These are phyloP conservation scores for Mycogone perniciosa DNA, from an alignment of 2,329 filamentous ascomycete species.

Conservation along the genomic window DNA sequence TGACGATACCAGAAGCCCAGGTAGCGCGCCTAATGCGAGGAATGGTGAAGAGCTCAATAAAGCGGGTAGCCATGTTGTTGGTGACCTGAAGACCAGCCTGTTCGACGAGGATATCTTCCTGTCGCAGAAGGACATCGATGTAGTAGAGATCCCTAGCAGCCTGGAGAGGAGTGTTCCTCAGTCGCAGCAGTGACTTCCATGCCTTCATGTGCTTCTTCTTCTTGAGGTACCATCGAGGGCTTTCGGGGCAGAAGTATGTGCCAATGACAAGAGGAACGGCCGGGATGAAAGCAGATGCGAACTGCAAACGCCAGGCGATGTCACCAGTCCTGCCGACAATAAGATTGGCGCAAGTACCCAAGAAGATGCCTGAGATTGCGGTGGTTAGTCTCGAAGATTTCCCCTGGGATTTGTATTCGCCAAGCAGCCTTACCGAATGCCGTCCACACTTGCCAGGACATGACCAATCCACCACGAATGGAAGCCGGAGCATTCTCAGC, in stretches of 20 bases:
- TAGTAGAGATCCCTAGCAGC: slow-evolving; percentile 58
- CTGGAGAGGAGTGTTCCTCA: slow-evolving; percentile 54
- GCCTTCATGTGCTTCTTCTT: slow-evolving; percentile 50
- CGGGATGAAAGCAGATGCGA: slow-evolving; percentile 60
- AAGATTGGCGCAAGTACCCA: slow-evolving; percentile 60
- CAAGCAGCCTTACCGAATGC: slow-evolving; percentile 37
- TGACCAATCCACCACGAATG: slow-evolving; percentile 49
- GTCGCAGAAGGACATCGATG: slow-evolving; percentile 39
- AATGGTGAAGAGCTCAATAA: slow-evolving; percentile 51
- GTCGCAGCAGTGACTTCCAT: slow-evolving; percentile 47
- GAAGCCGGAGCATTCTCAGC: slow-evolving; percentile 46
- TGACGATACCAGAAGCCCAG: slow-evolving; percentile 60
- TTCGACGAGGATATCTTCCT: slow-evolving; percentile 23
- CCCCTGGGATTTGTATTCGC: not conserved
- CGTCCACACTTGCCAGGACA: slow-evolving; percentile 50
- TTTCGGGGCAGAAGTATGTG: slow-evolving; percentile 58
- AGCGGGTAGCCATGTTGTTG: slow-evolving; percentile 43
- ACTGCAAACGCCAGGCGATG: slow-evolving; percentile 57
- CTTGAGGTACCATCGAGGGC: slow-evolving; percentile 60
- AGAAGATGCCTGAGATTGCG: slow-evolving; percentile 47
- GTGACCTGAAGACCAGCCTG: slow-evolving; percentile 28
- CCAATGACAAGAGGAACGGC: slow-evolving; percentile 52
- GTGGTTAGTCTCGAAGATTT: not conserved
- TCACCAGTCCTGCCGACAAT: slow-evolving; percentile 53
- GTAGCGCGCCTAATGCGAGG: slow-evolving; percentile 55